Base-by-base conservation (phyloP, 306 rosid genomes). In the Castanospermum australe region DNA sequence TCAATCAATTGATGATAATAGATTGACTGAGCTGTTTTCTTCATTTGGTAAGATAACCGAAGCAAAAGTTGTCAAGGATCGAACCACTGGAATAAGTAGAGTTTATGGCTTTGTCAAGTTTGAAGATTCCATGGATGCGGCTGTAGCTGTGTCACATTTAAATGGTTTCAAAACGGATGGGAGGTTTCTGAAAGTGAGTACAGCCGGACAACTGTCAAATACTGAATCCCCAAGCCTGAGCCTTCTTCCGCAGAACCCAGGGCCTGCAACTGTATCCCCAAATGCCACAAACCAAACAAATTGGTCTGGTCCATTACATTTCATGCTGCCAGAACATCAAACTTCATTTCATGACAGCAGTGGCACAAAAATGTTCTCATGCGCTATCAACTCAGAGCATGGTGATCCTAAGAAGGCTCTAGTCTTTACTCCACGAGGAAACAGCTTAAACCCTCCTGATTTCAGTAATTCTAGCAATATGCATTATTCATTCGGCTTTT, bases 21-120 rank as follows among this genome's bases (percentile, higher is more conserved):
- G 50, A 28, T 79, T 73, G 62, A 73, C 10, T 21, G 77, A 73
- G 74, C 55, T 51, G 74, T 84, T 80, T 56, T 55, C 73, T 32
- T 79, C 66, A 63, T 80, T 73, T 10, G 75, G 79, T 18, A 42
- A 73, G 75, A 80, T 80, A 39, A 33, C 25, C 14, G 63, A 48
- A 30, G 84, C 66, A 36, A 72, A 73, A 62, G 61, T 41, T 18
- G 44, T 80, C n/a, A 80, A 42, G 75, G 74, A 73, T 73, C 68
- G 74, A 38, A 15, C 68, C 35, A 80, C 75, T 8, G 68, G 79
- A 39, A 62, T 13, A 2, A 64, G 84, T 52, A 80, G 60, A 54
- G 67, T 61, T 12, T 64, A 24, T 73, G 84, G 84, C 28, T 80
- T 80, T 72, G 79, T 72, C 32, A 65, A 41, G 25, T 73, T 50